A percentile compares a stretch with the other conserved stretches of the same genome.
These are phyloP conservation scores for Graphium sp. DNA, from an alignment of 2,329 filamentous ascomycete genomes.

Conservation along the genomic window DNA sequence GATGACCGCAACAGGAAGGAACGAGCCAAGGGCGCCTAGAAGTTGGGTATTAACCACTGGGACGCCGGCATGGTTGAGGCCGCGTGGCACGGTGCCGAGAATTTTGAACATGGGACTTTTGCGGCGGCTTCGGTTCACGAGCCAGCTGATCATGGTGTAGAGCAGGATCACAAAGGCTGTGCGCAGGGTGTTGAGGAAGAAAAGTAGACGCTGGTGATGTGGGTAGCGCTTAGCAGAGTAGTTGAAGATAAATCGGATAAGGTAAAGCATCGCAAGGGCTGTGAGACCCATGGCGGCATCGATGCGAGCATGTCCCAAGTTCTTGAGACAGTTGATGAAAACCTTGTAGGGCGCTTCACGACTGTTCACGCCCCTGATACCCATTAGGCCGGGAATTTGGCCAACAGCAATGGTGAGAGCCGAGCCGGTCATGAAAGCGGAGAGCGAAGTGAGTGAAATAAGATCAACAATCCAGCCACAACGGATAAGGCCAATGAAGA, in stretches of 20 bases:
- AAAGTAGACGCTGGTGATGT: constrained; percentile 54
- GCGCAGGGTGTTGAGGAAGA: constrained; percentile 81
- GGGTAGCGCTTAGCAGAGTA: constrained; percentile 53
- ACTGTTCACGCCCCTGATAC: constrained; percentile 58
- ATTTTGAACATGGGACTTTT: constrained; percentile 55
- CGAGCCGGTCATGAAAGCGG: constrained; percentile 93
- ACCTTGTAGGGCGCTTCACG: constrained; percentile 66
- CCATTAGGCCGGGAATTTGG: constrained; percentile 69
- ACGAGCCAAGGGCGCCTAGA: constrained; percentile 42
- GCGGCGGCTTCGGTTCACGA: constrained; percentile 56
- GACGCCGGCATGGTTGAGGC: constrained; percentile 54
- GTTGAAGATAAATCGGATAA: constrained; percentile 51
- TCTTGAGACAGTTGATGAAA: constrained; percentile 66
- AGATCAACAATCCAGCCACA: constrained; percentile 85
- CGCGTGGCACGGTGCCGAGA: constrained; percentile 59
- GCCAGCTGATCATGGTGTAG: constrained; percentile 81
- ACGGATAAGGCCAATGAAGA: constrained; percentile 61
- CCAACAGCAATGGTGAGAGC: constrained; percentile 77
- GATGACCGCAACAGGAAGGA: constrained; percentile 60
- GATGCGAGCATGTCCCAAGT: constrained; percentile 48
- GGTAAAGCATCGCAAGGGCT: constrained; percentile 60
- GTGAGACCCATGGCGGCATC: constrained; percentile 84
- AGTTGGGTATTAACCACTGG: constrained; percentile 44
- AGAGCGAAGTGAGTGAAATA: constrained; percentile 79
- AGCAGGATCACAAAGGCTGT: constrained; percentile 84